These are phyloP conservation scores for Cyberlindnera suaveolens DNA, from an alignment of 805 yeast genomes.

Conservation along the genomic window DNA sequence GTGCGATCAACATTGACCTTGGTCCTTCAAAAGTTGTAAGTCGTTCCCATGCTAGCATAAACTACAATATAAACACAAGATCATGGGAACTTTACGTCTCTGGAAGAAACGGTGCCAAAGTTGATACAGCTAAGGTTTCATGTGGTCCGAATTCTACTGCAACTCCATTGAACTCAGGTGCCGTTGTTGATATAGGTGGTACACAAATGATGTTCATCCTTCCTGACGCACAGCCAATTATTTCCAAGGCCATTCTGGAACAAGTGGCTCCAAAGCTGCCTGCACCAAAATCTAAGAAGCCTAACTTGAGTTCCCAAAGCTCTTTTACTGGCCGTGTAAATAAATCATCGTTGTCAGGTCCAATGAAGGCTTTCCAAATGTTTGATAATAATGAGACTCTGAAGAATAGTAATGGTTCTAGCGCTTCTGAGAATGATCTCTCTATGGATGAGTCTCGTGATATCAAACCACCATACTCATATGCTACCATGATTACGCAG, in stretches of 20 bases:
- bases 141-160: constrained; percentile 40
- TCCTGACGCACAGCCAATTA: constrained; percentile 79
- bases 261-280: constrained; percentile 28
- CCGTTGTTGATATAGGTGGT: constrained; percentile 89
- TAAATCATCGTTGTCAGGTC: constrained; percentile 3
- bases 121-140: constrained; percentile 54
- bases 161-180: constrained; percentile 73
- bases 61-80: constrained; percentile 66
- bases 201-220: constrained; percentile 98
- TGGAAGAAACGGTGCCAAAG: constrained; percentile 92
- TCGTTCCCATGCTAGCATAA: constrained; percentile 80
- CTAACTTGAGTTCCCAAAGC: constrained; percentile 8
- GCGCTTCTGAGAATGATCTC: constrained; percentile 45
- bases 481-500: constrained; percentile 98
- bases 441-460: constrained; percentile 89
- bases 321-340: neutral
- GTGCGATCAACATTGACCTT: constrained; percentile 69
- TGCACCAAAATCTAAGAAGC: constrained; percentile 21
- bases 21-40: constrained; percentile 98
- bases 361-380: constrained; percentile 47
- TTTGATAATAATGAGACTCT: constrained; percentile 31
- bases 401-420: constrained; percentile 1
- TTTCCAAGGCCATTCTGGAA: constrained; percentile 37
- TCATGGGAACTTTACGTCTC: constrained; percentile 79
- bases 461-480: constrained; percentile 93